Percentiles rank a stretch among this genome's conserved stretches.
Conservation (phyloP, 129 eudicot species). For the Arctium lappa region DNA sequence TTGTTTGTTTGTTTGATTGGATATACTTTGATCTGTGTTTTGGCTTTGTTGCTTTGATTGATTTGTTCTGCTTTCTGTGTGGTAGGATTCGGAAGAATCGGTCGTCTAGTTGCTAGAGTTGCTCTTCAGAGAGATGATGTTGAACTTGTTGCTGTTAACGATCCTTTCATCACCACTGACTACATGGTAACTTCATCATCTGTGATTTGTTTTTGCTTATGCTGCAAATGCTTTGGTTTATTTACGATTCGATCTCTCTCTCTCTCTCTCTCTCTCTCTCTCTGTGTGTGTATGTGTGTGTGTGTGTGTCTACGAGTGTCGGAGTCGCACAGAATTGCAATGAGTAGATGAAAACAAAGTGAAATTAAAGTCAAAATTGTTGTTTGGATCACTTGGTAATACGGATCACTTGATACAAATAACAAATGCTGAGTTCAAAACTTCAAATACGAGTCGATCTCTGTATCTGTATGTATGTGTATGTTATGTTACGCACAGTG, state of each 20-base stretch:
- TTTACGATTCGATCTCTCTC: slow-evolving; percentile 3
- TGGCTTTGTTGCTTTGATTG: not conserved
- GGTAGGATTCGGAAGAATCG: slow-evolving; percentile 85
- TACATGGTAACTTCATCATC: slow-evolving; percentile 53
- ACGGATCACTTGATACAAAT: not conserved
- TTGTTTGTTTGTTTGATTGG: not conserved
- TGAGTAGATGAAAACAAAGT: not conserved
- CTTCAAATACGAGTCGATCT: not conserved
- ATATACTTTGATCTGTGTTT: not conserved
- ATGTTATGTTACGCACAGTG: not conserved
- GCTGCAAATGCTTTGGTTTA: not conserved
- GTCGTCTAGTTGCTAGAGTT: slow-evolving; percentile 82
- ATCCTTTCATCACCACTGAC: slow-evolving; percentile 82
- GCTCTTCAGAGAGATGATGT: slow-evolving; percentile 79
- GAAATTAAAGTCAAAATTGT: not conserved
- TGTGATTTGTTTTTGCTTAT: not conserved
- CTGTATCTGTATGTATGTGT: not conserved
- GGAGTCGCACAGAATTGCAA: not conserved
- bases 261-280: no score
- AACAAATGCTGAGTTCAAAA: not conserved
- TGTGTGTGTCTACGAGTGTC: not conserved
- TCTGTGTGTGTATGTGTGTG: no score
- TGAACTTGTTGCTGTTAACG: slow-evolving; percentile 90
- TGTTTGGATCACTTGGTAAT: not conserved
- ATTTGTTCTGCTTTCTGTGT: not conserved